Evolutionary conservation across 306 rosid genomes (phyloP).

Genomic region (Gillenia trifoliata): DNA sequence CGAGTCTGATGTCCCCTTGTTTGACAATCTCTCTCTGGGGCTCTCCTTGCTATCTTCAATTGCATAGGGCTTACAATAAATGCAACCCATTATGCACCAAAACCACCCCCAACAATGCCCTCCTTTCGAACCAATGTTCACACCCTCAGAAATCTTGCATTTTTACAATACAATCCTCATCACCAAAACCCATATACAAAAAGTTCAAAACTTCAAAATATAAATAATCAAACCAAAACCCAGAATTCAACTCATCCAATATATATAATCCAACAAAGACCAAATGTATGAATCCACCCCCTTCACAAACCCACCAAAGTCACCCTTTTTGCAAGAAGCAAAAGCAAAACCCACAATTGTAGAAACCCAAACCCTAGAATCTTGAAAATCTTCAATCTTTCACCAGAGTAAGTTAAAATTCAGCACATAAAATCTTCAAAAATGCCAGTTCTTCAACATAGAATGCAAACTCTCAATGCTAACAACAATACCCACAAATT

Average conservation of each 20-base stretch:
- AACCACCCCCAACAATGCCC: slow-evolving; percentile 41
- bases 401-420: slow-evolving; percentile 20
- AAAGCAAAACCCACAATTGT: slow-evolving; percentile 16
- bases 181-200: slow-evolving; percentile 4
- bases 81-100: slow-evolving; percentile 72
- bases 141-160: slow-evolving; percentile 33
- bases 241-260: slow-evolving; percentile 33
- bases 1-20: slow-evolving; percentile 49
- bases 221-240: slow-evolving; percentile 11
- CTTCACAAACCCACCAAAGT: slow-evolving; percentile 6
- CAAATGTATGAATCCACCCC: slow-evolving; percentile 26
- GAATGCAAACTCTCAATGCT: slow-evolving; percentile 15
- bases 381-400: slow-evolving; percentile 30
- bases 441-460: slow-evolving; percentile 28
- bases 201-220: slow-evolving; percentile 9
- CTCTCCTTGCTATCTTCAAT: slow-evolving; percentile 95
- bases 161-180: slow-evolving; percentile 27
- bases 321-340: background rate
- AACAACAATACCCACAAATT: slow-evolving; percentile 15
- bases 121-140: slow-evolving; percentile 42
- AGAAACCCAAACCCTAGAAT: slow-evolving; percentile 33
- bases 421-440: slow-evolving; percentile 20
- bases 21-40: slow-evolving; percentile 72
- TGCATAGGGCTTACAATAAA: slow-evolving; percentile 89
- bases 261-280: slow-evolving; percentile 23